Conservation (phyloP, 352 stramenopile species). For the Phytophthora aleatoria region DNA sequence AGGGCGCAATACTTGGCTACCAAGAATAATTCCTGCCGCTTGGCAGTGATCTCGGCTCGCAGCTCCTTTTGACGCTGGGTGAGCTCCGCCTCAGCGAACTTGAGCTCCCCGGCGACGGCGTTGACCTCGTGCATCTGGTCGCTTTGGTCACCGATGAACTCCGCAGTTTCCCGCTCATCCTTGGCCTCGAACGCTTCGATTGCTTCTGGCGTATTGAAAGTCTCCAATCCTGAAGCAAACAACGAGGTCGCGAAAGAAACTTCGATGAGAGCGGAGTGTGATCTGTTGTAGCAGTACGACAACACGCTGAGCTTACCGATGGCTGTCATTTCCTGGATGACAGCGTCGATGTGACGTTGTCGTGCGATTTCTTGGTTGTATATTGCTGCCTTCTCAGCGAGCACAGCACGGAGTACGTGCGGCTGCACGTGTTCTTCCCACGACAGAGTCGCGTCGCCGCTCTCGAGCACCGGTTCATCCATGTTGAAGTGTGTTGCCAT, state of each 20-base stretch:
- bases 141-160: conserved; percentile 38
- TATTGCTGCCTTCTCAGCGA: conserved; percentile 43
- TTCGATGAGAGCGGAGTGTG: conserved; percentile 7
- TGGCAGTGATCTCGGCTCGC: conserved; percentile 41
- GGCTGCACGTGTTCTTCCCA: conserved; percentile 26
- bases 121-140: conserved; percentile 33
- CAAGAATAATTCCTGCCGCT: conserved; percentile 38
- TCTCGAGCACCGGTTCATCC: conserved; percentile 23
- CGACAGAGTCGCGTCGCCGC: background rate
- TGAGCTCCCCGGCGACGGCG: conserved; percentile 32
- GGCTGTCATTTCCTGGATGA: conserved; percentile 32
- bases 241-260: conserved; percentile 19
- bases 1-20: conserved; percentile 41
- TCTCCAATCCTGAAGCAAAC: conserved; percentile 24
- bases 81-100: conserved; percentile 51
- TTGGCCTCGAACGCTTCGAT: conserved; percentile 38
- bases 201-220: conserved; percentile 30
- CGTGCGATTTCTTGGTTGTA: conserved; percentile 44
- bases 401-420: conserved; percentile 41
- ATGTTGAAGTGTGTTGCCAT: conserved; percentile 30
- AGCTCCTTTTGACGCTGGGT: conserved; percentile 59
- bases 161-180: conserved; percentile 31
- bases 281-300: conserved; percentile 16
- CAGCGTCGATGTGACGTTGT: conserved; percentile 36
- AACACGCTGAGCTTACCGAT: conserved; percentile 32